Evolutionary conservation across 2,329 filamentous ascomycete species (phyloP), one percentile per base, ranked within the genome.

Genomic region (Xylaria sp.): DNA sequence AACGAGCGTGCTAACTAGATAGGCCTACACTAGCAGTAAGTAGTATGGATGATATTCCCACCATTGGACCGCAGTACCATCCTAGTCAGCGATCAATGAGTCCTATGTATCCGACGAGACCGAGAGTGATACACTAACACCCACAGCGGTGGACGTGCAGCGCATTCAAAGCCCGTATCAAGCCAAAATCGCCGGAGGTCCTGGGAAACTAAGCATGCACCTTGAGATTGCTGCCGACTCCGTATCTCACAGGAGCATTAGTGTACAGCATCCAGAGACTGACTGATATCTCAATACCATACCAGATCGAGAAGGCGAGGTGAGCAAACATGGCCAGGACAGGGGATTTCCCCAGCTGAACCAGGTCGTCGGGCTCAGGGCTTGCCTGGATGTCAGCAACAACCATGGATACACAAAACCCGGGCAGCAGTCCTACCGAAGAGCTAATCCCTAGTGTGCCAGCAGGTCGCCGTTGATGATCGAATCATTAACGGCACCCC

Each of bases 351-450:
- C 60, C 53, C 44, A 65, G 63, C 63, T 63, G 47, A 65, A 58
- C 63, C 63, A 63, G 29, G 48, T 57, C 48, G 43, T 65, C 60
- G 63, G 63, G 63, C 63, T 49, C 44, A 40, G 38, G 47, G 37
- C 55, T 63, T 54, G 25, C 31, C 31, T 33, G 27, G 43, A 29
- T 29, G 54, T 52, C 31, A 55, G 60, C 51, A 51, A 25, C 19
- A 47, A 58, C 19, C 25, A 47, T n/a, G 37, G 27, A 37, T 23
- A 48, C 27, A 38, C 9, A 41, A n/a, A 31, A 54, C 19, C 46
- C 53, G 54, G 54, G 21, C 43, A 44, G n/a, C 31, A 33, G 37
- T 55, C 23, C 10, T 48, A 31, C 44, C 25, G n/a, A 40, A 38
- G 31, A 52, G 35, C 37, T 52, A 35, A 29, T 19, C 23, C 33